phyloP scores from a whole-genome alignment of 768 basidiomycete genomes.

The Terana coerulea region DNA sequence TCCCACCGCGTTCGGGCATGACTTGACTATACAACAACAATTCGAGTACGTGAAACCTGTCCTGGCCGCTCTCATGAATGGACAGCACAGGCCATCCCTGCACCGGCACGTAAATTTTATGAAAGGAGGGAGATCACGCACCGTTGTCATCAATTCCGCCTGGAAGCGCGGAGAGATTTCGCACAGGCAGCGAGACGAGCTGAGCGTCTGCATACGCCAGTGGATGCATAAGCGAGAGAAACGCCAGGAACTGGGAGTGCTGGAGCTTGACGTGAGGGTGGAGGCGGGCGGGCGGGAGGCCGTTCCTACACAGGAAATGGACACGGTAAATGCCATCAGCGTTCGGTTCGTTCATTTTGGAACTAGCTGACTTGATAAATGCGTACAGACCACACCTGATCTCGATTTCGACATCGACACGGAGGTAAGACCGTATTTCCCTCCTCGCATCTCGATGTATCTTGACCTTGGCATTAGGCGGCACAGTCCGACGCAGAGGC shows the following conservation, averaged over 20 bases:
- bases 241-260: slow-evolving; percentile 18
- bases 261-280: slow-evolving; percentile 3
- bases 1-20: slow-evolving; percentile 36
- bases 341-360: background rate
- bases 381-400: background rate
- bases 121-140: slow-evolving; percentile 49
- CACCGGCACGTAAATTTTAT: slow-evolving; percentile 52
- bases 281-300: background rate
- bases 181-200: slow-evolving; percentile 33
- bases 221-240: slow-evolving; percentile 28
- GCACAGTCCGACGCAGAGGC: slow-evolving; percentile 17
- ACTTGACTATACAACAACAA: slow-evolving; percentile 51
- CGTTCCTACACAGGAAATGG: background rate
- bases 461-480: slow-evolving; percentile 4
- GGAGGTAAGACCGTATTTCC: slow-evolving; percentile 11
- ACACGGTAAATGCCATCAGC: background rate
- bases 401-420: slow-evolving; percentile 7
- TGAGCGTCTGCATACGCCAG: slow-evolving; percentile 28
- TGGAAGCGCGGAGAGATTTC: slow-evolving; percentile 36
- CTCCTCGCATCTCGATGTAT: background rate
- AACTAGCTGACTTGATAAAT: background rate
- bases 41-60: slow-evolving; percentile 65
- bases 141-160: slow-evolving; percentile 30
- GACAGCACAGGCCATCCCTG: slow-evolving; percentile 49
- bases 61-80: slow-evolving; percentile 54